Percentiles rank a stretch among this genome's conserved stretches.
Evolutionary conservation across 2,329 filamentous ascomycete genomes (phyloP).

Genomic region (Botryotinia convoluta): DNA sequence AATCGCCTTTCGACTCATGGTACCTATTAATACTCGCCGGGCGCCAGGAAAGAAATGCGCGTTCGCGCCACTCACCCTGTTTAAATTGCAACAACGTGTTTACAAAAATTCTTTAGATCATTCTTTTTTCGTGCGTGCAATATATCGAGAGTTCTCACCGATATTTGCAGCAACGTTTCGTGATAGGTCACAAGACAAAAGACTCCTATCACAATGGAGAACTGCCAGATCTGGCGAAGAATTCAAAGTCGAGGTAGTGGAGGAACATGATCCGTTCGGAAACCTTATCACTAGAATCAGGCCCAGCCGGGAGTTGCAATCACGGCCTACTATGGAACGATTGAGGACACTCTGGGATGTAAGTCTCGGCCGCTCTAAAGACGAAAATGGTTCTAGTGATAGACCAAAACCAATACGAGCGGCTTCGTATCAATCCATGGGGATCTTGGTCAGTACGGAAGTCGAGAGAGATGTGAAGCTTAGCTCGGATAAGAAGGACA

Average conservation of each 20-base stretch:
- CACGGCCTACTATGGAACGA: slow-evolving; percentile 4
- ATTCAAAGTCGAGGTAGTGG: slow-evolving; percentile 4
- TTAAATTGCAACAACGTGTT: slow-evolving; percentile 63
- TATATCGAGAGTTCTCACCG: slow-evolving; percentile 60
- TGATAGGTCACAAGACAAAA: neutral
- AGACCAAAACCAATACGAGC: neutral
- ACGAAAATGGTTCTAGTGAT: neutral
- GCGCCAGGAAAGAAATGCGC: slow-evolving; percentile 51
- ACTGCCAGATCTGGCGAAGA: neutral
- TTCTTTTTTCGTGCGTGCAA: slow-evolving; percentile 56
- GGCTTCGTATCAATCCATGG: slow-evolving; percentile 13
- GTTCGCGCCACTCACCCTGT: slow-evolving; percentile 62
- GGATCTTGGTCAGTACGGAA: slow-evolving; percentile 18
- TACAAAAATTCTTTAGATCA: slow-evolving; percentile 54
- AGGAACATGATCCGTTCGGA: slow-evolving; percentile 16
- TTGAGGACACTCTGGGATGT: slow-evolving; percentile 10
- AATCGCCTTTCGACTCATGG: slow-evolving; percentile 58
- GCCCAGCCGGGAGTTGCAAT: neutral
- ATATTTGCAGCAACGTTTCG: slow-evolving; percentile 37
- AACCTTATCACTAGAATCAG: slow-evolving; percentile 9
- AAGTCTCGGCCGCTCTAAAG: neutral
- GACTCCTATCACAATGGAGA: slow-evolving; percentile 9
- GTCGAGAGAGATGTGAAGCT: slow-evolving; percentile 14
- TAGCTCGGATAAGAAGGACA: neutral
- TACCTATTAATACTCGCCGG: slow-evolving; percentile 57